These are phyloP conservation scores for Penicillium verhagenii DNA, from an alignment of 495 filamentous ascomycete species.

Conservation along the genomic window DNA sequence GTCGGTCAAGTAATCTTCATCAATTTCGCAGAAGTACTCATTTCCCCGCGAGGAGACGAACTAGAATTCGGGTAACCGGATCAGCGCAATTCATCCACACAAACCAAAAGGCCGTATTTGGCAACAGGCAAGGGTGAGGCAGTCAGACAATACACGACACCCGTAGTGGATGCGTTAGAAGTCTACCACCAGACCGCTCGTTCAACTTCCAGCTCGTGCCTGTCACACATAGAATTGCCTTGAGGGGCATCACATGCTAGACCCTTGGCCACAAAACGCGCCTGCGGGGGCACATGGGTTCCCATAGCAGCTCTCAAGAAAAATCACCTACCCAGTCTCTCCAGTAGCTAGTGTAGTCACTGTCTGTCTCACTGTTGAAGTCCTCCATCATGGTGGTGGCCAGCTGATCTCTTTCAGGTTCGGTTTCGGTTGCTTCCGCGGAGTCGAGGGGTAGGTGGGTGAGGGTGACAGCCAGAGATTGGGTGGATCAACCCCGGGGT, in stretches of 20 bases:
- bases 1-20: slow-evolving; percentile 98
- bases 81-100: slow-evolving; percentile 13
- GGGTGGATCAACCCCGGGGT: slow-evolving; percentile 30
- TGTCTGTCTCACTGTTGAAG: slow-evolving; percentile 95
- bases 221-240: not conserved
- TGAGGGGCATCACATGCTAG: not conserved
- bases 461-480: slow-evolving; percentile 27
- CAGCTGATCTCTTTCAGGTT: not conserved
- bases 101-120: not conserved
- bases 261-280: not conserved
- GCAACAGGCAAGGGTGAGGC: not conserved
- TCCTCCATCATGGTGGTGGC: slow-evolving; percentile 70
- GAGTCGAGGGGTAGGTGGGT: slow-evolving; percentile 6
- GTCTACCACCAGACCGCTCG: not conserved
- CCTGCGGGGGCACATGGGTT: slow-evolving; percentile 10
- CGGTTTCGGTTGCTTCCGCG: slow-evolving; percentile 8
- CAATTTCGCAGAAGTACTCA: slow-evolving; percentile 99
- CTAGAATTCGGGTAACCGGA: slow-evolving; percentile 43
- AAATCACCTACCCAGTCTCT: slow-evolving; percentile 84
- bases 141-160: not conserved
- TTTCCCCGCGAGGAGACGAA: slow-evolving; percentile 97
- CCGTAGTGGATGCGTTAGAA: not conserved
- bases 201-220: not conserved
- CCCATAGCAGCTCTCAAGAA: not conserved
- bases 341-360: slow-evolving; percentile 99